These are phyloP conservation scores for Plasmodium fragile DNA, from an alignment of 169 alveolate genomes.

Conservation along the genomic window DNA sequence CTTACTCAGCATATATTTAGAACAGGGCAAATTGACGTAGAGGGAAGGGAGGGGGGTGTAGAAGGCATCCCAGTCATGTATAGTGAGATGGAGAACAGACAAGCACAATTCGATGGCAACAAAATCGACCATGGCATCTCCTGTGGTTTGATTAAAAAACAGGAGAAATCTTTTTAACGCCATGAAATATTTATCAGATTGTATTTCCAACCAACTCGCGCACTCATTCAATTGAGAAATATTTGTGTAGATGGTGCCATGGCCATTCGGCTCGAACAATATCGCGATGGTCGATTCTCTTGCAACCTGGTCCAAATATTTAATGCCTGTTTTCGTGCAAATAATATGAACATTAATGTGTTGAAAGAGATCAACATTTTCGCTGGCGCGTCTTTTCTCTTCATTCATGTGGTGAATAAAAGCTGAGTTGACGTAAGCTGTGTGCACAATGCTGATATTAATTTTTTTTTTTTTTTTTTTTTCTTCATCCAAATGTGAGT, in stretches of 20 bases:
- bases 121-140: conserved; percentile 81
- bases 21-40: conserved; percentile 61
- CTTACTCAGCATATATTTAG: conserved; percentile 9
- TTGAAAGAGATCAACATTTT: background rate
- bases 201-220: conserved; percentile 5
- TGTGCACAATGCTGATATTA: conserved; percentile 51
- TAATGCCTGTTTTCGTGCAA: conserved; percentile 80
- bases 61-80: conserved; percentile 69
- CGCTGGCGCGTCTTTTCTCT: background rate
- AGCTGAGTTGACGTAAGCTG: conserved; percentile 56
- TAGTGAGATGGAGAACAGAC: conserved; percentile 33
- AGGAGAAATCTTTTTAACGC: conserved; percentile 65
- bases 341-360: conserved; percentile 68
- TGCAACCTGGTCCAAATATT: conserved; percentile 77
- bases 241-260: conserved; percentile 77
- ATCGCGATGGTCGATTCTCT: conserved; percentile 76
- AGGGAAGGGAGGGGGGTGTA: conserved; percentile 79
- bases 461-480: conserved; percentile 52
- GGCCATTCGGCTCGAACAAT: conserved; percentile 86
- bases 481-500: background rate
- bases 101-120: conserved; percentile 79
- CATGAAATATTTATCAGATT: conserved; percentile 15
- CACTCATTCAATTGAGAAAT: conserved; percentile 30
- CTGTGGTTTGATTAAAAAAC: conserved; percentile 65
- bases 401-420: conserved; percentile 17